Base-by-base conservation (phyloP, 1,284 basidiomycete genomes). In the Trametes polyzona region DNA sequence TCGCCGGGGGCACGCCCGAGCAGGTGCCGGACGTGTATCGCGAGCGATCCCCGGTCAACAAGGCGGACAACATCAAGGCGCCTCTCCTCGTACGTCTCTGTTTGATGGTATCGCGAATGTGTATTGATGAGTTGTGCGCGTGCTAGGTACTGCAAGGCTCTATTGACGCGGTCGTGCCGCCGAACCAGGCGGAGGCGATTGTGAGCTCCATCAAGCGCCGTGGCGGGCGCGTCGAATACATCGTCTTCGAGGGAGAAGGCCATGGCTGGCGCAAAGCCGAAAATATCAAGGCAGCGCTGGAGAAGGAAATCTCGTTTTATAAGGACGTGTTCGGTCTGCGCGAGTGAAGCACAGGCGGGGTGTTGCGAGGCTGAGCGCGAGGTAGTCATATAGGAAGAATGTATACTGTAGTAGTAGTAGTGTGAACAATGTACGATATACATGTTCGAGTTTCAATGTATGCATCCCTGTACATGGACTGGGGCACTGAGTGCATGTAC, bases 191-290 rank as follows among this genome's bases (percentile, higher is more conserved):
- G 0, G 74, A 82, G 53, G 67, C 66, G 4, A 82, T 82, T 32
- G 75, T 81, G 39, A 65, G 76, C 14, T 73, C 69, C 37, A 76
- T 83, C 57, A 65, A 70, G 23, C 68, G 68, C 51, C 66, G 71
- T n/a, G 71, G 69, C 1, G 79, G 79, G 0, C 69, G 68, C n/a
- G 78, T 79, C 35, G 74, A 80, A 57, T 79, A 79, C 41, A 67
- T 73, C n/a, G 57, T 78, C 1, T 84, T 81, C 60, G 68, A 79
- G 19, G 80, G 80, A 2, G 83, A 84, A 56, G 83, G 82, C 0
- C 83, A 84, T 49, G 81, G 82, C 1, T 84, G 78, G 74, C 68
- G 77, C 29, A 77, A 70, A 54, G 74, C 73, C 1, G 78, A 78
- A 54, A 77, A 74, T 30, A 79, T 80, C 61, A 77, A 74, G 62